Evolutionary conservation across 208 protist species (phyloP).

Genomic region (Trypanosoma avium): DNA sequence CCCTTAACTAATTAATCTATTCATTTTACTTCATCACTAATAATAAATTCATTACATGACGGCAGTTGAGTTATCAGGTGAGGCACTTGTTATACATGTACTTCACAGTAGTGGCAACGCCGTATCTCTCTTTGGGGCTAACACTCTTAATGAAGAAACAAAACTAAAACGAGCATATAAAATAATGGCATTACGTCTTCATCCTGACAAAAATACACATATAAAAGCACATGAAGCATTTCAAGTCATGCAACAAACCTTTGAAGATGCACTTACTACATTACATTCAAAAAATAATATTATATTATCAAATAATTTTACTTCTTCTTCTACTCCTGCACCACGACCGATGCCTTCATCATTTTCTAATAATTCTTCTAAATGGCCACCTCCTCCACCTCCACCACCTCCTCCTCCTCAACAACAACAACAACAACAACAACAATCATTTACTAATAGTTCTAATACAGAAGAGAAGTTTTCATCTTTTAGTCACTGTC

Average conservation of each 20-base stretch:
- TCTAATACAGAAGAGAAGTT: too few species aligned
- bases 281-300: slow-evolving; percentile 2
- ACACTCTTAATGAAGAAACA: not conserved
- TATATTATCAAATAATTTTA: too few species aligned
- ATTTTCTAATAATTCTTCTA: too few species aligned
- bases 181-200: slow-evolving; percentile 52
- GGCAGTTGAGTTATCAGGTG: slow-evolving; percentile 17
- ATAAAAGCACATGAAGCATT: slow-evolving; percentile 48
- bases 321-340: too few species aligned
- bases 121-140: slow-evolving; percentile 18
- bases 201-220: slow-evolving; percentile 83
- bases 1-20: too few species aligned
- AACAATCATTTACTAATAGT: too few species aligned
- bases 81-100: slow-evolving; percentile 24
- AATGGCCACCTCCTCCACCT: slow-evolving; percentile 15
- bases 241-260: slow-evolving; percentile 54
- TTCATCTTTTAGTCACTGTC: too few species aligned
- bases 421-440: not conserved
- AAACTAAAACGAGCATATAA: slow-evolving; percentile 68
- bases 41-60: too few species aligned
- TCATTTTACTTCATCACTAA: too few species aligned
- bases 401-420: slow-evolving; percentile 6
- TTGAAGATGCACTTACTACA: slow-evolving; percentile 31
- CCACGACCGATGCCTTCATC: slow-evolving; percentile 19
- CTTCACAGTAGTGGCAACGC: slow-evolving; percentile 16